Evolutionary conservation across 306 rosid genomes (phyloP), one percentile per base, ranked within the genome.

Genomic region (Vicia villosa): DNA sequence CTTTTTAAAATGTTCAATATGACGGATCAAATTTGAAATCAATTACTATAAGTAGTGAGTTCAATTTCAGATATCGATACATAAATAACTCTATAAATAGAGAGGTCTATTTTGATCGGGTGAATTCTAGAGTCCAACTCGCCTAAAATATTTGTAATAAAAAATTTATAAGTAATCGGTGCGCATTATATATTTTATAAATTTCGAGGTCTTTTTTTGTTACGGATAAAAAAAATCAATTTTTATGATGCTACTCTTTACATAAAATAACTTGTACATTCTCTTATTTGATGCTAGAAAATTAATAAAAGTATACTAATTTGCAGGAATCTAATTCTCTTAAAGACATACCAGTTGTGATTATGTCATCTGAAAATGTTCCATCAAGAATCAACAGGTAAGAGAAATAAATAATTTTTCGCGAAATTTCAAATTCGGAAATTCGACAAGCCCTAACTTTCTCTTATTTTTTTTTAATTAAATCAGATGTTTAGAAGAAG

Each of bases 351-450:
- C 96, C 96, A 17, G 98, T 92, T 49, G 96, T 92, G 69, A 89
- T 92, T 66, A 90, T 90, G 96, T 92, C 97, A 41, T 92, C 97
- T 6, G 96, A 92, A 75, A 87, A 92, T 79, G 85, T 81, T 14
- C 97, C 97, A 58, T 80, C 96, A 68, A 86, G 96, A 63, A 89
- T 92, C 77, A 86, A 73, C 84, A 83, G 95, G 97, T 91, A 51
- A 57, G 63, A 47, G 4, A 74, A 36, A 46, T 34, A 34, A 10
- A 7, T 0, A 34, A 34, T 5, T 34, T 26, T 5, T 4, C 20
- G 1, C 49, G 1, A 10, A 42, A 5, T 55, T 57, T 81, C 13
- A 69, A 63, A 12, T 46, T 42, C 4, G 22, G 1, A 63, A 34
- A 49, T 20, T 57, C 50, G 30, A 77, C 61, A 43, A 42, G n/a